phyloP scores from a whole-genome alignment of 768 basidiomycete genomes.

The Phallus indusiatus region DNA sequence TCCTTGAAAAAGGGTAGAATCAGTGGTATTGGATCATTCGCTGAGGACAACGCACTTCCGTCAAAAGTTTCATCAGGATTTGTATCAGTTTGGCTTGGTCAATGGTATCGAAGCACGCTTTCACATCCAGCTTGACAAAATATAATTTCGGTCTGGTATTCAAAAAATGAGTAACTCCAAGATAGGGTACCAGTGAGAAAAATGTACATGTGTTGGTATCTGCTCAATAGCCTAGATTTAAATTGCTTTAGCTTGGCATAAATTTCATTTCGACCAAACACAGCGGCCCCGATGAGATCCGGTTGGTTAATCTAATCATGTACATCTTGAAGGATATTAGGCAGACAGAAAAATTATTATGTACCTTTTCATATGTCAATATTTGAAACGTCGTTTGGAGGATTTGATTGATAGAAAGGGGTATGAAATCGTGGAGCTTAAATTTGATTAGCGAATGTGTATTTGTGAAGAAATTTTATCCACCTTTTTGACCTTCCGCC shows the following conservation, averaged over 20 bases:
- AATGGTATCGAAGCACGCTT: constrained; percentile 94
- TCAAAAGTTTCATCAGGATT: constrained; percentile 65
- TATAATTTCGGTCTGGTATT: constrained; percentile 72
- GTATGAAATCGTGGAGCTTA: constrained; percentile 13
- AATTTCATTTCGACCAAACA: constrained; percentile 76
- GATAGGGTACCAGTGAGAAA: background rate
- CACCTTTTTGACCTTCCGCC: constrained; percentile 33
- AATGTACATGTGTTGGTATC: constrained; percentile 44
- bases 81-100: constrained; percentile 76
- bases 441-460: constrained; percentile 12
- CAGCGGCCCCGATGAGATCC: constrained; percentile 65
- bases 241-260: constrained; percentile 64
- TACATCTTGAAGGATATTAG: background rate
- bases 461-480: background rate
- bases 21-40: background rate
- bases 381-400: constrained; percentile 81
- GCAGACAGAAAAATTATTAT: background rate
- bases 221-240: constrained; percentile 40
- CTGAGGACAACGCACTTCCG: constrained; percentile 39
- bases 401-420: constrained; percentile 78
- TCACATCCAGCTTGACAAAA: constrained; percentile 95
- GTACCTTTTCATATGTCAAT: constrained; percentile 84
- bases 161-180: background rate
- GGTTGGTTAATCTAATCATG: constrained; percentile 47
- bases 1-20: constrained; percentile 36